Evolutionary conservation across 495 filamentous ascomycete genomes (phyloP), one percentile per base, ranked within the genome.

Genomic region (Neurospora pannonica): DNA sequence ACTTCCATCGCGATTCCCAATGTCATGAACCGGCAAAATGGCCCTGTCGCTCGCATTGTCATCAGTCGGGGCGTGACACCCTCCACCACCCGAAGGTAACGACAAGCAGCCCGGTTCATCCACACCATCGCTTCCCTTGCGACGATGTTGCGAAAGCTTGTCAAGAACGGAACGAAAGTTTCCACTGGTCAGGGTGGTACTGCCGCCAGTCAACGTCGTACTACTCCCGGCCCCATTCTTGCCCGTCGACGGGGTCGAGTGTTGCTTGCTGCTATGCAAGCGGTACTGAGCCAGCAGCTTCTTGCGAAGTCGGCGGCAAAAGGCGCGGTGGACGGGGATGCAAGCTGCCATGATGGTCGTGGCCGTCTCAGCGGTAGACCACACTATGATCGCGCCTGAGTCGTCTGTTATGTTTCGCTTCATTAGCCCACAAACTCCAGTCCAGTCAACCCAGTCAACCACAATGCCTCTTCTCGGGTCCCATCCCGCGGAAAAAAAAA

Each of bases 331-430:
- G 10, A 82, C 73, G 3, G 81, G 81, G 21, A 83, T 82, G 38
- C 78, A 82, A 10, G 79, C 76, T 10, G 81, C 80, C 75, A 82
- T 80, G 71, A 82, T 82, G 36, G 78, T 81, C 6, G 74, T 78
- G 15, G 70, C 62, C 21, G 79, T 76, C 73, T 83, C 80, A 24
- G 78, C 78, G 8, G 74, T 69, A 17, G 75, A 77, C 78, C 76
- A 79, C 24, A 76, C 72, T 5, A 82, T 71, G n/a, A 83, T 72
- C 10, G 75, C 60, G 40, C 72, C 39, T 34, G 75, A 71, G 71
- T 81, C 74, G 70, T 79, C 79, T 79, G 40, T 5, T 5, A 0
- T 8, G 7, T 5, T 71, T 21, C 7, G 7, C 42, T 19, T 17
- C 40, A 43, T 43, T 43, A 43, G 40, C 34, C 34, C 34, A 36